Conservation (phyloP, 306 rosid species). For the Lagenaria siceraria region DNA sequence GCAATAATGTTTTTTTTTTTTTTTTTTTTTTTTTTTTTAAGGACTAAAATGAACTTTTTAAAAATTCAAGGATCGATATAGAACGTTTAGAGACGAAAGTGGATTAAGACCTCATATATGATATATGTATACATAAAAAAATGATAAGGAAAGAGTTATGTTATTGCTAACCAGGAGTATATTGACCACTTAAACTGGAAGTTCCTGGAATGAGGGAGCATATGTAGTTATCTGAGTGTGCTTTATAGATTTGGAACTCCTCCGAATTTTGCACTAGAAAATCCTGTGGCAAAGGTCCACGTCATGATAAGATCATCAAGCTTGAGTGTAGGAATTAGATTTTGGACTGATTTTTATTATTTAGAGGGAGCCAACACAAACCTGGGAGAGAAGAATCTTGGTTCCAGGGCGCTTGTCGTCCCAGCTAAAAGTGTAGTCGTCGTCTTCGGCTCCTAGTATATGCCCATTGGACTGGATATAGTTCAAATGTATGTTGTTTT, state of each 20-base stretch:
- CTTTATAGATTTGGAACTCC: slow-evolving; percentile 54
- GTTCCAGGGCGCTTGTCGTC: slow-evolving; percentile 86
- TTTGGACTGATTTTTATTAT: background rate
- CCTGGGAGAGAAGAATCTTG: slow-evolving; percentile 78
- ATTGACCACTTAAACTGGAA: slow-evolving; percentile 55
- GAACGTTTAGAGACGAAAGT: background rate
- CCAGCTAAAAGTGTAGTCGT: slow-evolving; percentile 68
- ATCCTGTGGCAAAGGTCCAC: slow-evolving; percentile 22
- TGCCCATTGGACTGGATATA: slow-evolving; percentile 78
- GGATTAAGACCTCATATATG: background rate
- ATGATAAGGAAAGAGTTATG: background rate
- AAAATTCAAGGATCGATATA: background rate
- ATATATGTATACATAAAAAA: background rate
- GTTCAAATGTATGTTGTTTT: slow-evolving; percentile 28
- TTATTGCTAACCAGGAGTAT: slow-evolving; percentile 51
- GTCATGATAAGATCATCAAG: background rate
- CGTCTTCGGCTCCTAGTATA: slow-evolving; percentile 66
- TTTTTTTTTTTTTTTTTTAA: background rate
- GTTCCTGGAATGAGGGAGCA: slow-evolving; percentile 63
- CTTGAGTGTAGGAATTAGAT: background rate
- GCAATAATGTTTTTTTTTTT: background rate
- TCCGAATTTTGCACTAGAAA: slow-evolving; percentile 37
- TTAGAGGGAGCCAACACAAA: background rate
- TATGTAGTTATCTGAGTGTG: slow-evolving; percentile 67
- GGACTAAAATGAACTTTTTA: background rate